These are phyloP conservation scores for Alopecurus myosuroides DNA, from an alignment of 176 grass and related monocot species.

Conservation along the genomic window DNA sequence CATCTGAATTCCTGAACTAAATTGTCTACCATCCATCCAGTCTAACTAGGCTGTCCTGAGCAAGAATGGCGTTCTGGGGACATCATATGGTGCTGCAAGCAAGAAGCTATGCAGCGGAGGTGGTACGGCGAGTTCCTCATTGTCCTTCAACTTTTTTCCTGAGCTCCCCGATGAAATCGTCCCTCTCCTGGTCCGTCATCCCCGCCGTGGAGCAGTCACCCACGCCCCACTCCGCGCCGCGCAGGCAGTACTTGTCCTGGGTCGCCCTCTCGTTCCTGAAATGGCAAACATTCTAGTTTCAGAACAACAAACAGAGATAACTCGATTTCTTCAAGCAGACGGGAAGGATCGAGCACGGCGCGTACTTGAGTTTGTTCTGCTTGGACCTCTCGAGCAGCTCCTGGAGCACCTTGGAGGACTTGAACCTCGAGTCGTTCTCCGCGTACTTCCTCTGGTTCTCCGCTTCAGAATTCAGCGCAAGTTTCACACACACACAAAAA, in stretches of 20 bases:
- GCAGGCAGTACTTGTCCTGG: constrained; percentile 95
- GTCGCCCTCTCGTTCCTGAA: constrained; percentile 67
- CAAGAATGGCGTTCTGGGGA: neutral
- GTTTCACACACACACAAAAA: neutral
- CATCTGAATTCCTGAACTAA: neutral
- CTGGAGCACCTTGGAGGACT: constrained; percentile 71
- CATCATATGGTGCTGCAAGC: neutral
- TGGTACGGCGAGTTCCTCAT: neutral
- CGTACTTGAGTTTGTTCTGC: constrained; percentile 72
- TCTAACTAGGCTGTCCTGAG: neutral
- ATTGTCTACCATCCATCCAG: neutral
- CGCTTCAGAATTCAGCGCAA: constrained; percentile 28
- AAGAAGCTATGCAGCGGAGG: neutral
- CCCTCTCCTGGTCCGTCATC: constrained; percentile 87
- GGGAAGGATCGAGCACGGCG: neutral
- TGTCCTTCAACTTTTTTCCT: constrained; percentile 55
- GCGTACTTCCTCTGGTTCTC: constrained; percentile 90
- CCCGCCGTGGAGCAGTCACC: constrained; percentile 90
- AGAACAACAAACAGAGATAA: no score
- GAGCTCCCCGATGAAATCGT: constrained; percentile 72
- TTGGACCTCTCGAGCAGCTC: constrained; percentile 88
- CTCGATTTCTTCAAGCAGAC: neutral
- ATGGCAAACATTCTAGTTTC: no score
- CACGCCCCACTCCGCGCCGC: constrained; percentile 91
- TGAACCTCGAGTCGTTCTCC: constrained; percentile 78